Evolutionary conservation across 2,329 filamentous ascomycete genomes (phyloP), one percentile per base, ranked within the genome.

Genomic region (Gremmenia infestans): DNA sequence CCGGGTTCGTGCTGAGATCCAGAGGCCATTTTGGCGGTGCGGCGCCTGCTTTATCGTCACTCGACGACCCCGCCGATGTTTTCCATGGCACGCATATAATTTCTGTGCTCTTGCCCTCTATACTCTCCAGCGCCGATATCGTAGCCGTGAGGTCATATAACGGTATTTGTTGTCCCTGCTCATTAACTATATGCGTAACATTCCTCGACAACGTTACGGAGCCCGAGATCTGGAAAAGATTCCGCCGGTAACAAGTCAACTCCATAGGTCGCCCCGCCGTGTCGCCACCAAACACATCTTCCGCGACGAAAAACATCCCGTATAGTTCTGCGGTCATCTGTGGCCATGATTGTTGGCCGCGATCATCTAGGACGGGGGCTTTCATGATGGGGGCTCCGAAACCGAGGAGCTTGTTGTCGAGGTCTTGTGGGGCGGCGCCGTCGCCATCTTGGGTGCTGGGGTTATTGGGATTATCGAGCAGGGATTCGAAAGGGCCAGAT

Each of bases 51-150:
- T 67, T 66, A 40, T 72, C 69, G 40, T 70, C 66, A 5, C 60
- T 63, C 3, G 60, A 58, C 5, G 58, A 59, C 23, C 54, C 58
- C 19, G 57, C 61, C 22, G 64, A 59, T 5, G 68, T 95, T 76
- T 97, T 97, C 92, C 93, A 97, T 0, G 93, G 93, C 48, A 97
- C 94, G 0, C 88, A 94, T 57, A 97, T 97, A 59, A 97, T 96
- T 73, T 97, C 95, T 5, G 95, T 93, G 0, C 84, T 67, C 68
- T 96, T 96, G 49, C 90, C 89, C 70, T 97, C 93, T 50, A 97
- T 95, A 5, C 91, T 96, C 72, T 97, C 93, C 3, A 88, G 83
- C 1, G 91, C 92, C 0, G 88, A 88, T 52, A 97, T 91, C 37
- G 87, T 86, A 22, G 94, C 85, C 58, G 90, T 88, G 60, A 96